Base-by-base conservation (phyloP, 2,329 filamentous ascomycete genomes). In the Aspergillus alliaceus region DNA sequence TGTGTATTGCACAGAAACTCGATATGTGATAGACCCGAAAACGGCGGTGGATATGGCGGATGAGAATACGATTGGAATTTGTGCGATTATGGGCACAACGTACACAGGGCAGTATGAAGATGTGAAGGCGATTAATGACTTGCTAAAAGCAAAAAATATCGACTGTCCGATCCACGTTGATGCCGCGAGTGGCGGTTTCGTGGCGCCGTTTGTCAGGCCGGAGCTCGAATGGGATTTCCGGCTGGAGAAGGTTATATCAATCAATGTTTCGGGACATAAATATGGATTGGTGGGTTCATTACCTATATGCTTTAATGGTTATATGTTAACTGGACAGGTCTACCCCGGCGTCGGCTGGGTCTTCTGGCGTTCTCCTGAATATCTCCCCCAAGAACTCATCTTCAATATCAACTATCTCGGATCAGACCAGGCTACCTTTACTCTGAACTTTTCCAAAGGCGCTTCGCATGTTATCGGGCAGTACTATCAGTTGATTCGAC, bases 61-160 rank as follows among this genome's bases (percentile, higher is more conserved):
- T 59, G 88, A 90, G 72, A 90, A 90, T 63, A 91, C 88, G 0
- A 90, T 91, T 63, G 88, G 88, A n/a, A 77, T 91, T 0, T 90
- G 89, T 66, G 85, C 88, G 0, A 90, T 90, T 53, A 67, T 91
- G 5, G 88, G 88, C 3, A 86, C 82, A 51, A 91, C 88, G 0
- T 91, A 90, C 63, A 91, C 88, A 0, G 88, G 88, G 0, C 86
- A 90, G 66, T 90, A 87, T 60, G 88, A 90, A 71, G 86, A 87
- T 0, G 87, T 90, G 0, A 84, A 89, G 68, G 84, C 86, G 65
- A 82, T 91, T 20, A 84, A 83, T 20, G 80, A 85, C 18, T 81
- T 90, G 12, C 76, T 91, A 2, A 86, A 90, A 60, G 78, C 84
- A 42, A 56, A 49, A 11, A 59, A 63, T 2, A 57, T 69, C 1